Evolutionary conservation across 2,329 filamentous ascomycete species (phyloP), one percentile per base, ranked within the genome.

Genomic region (Lecanoromycetidae sp.): DNA sequence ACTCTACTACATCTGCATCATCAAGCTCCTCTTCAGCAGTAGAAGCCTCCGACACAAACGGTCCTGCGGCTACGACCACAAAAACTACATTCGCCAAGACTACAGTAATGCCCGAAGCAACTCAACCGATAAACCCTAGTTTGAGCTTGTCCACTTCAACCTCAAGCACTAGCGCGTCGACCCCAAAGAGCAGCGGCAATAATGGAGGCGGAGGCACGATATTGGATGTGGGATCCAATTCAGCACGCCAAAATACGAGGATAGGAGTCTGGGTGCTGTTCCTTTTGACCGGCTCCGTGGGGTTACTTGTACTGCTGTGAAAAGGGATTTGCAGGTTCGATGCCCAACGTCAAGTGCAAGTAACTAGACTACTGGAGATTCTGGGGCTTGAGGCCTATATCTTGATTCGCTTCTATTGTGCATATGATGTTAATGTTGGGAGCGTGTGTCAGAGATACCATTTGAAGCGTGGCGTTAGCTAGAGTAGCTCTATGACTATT

Each of bases 191-290:
- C 23, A 37, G 39, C 23, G 39, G 44, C 26, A 32, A 23, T 17
- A 30, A 35, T 39, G 50, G 47, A 6, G 52, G 48, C 13, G 51
- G 53, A 37, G 53, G 53, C 3, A 54, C 52, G 12, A 49, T 48
- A 23, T 48, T 55, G 12, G 53, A 55, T 44, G 34, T 55, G 15
- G 47, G 42, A 8, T 51, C 49, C 10, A 37, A 29, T 7, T 32
- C 48, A 27, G 26, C 46, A 23, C 22, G 34, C 19, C 40, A 20
- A 3, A 46, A 41, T 13, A 46, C 43, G 30, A 44, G 13, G 29
- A 25, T 39, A 13, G 13, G 32, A 15, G 38, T 29, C 5, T 47
- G 34, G 44, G 22, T 42, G 1, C 33, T 43, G 7, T 25, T 33
- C 7, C 26, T 47, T 17, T 5, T 50, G 19, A 33, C 44, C 32